These are phyloP conservation scores for Bidens hawaiensis DNA, from an alignment of 140 eudicot species.

Conservation along the genomic window DNA sequence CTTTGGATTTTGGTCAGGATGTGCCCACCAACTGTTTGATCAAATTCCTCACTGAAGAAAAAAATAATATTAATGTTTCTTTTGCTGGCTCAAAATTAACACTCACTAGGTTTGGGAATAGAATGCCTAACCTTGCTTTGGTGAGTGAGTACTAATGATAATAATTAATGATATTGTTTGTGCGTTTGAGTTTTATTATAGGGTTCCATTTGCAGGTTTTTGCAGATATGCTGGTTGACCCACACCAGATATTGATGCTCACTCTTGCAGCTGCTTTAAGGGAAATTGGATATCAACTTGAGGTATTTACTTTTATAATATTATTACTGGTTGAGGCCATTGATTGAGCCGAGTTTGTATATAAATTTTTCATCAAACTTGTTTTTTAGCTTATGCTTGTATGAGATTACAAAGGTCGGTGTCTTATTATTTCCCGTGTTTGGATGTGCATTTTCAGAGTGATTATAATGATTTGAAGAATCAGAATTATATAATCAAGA, in stretches of 20 bases:
- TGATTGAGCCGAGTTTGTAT: not conserved
- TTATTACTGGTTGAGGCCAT: not conserved
- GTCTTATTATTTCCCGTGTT: not conserved
- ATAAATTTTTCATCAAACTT: not conserved
- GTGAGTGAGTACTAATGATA: slow-evolving; percentile 45
- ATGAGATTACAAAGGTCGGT: not conserved
- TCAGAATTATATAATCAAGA: not conserved
- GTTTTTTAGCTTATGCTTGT: not conserved
- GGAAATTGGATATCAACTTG: slow-evolving; percentile 33
- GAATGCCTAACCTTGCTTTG: slow-evolving; percentile 78
- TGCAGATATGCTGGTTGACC: slow-evolving; percentile 76
- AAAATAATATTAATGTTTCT: slow-evolving; percentile 19
- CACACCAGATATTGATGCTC: slow-evolving; percentile 54
- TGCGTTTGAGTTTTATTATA: not conserved
- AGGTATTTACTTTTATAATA: slow-evolving; percentile 22
- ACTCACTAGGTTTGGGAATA: slow-evolving; percentile 58
- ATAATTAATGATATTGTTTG: not conserved
- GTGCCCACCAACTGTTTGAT: slow-evolving; percentile 44
- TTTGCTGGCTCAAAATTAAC: slow-evolving; percentile 36
- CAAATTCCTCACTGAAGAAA: slow-evolving; percentile 49
- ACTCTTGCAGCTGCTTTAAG: slow-evolving; percentile 31
- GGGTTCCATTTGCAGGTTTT: slow-evolving; percentile 56
- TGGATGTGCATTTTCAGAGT: not conserved
- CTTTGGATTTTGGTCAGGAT: slow-evolving; percentile 77
- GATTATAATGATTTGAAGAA: not conserved